These are phyloP conservation scores for Tetracladium maxilliforme DNA, from an alignment of 2,329 filamentous ascomycete genomes.

Conservation along the genomic window DNA sequence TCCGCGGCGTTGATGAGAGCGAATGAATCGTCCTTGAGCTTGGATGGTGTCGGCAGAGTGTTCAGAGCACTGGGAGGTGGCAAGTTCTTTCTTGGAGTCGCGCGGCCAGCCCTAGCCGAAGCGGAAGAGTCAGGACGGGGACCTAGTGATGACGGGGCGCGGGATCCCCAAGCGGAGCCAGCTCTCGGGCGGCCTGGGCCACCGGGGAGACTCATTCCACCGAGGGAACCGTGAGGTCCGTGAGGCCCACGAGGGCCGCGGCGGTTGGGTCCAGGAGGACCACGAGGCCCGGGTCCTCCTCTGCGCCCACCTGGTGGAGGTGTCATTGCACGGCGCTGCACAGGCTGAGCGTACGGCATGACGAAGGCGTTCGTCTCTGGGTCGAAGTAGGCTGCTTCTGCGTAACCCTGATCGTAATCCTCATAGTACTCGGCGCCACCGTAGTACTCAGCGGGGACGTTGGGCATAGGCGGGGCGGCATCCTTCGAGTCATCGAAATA, in stretches of 20 bases:
- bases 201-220: conserved; percentile 7
- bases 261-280: conserved; percentile 10
- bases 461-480: too few relatives aligned
- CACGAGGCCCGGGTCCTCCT: conserved; percentile 22
- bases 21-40: conserved; percentile 70
- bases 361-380: conserved; percentile 57
- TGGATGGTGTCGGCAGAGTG: conserved; percentile 71
- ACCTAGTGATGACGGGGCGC: conserved; percentile 17
- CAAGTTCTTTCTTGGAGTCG: conserved; percentile 34
- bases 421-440: conserved; percentile 56
- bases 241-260: conserved; percentile 12
- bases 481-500: conserved; percentile 81
- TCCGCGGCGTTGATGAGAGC: conserved; percentile 55
- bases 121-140: conserved; percentile 53
- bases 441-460: too few relatives aligned
- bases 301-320: conserved; percentile 76
- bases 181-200: conserved; percentile 9
- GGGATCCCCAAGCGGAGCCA: too few relatives aligned
- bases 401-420: conserved; percentile 60
- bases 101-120: conserved; percentile 23
- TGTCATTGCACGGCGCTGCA: conserved; percentile 87
- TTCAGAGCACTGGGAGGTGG: conserved; percentile 62
- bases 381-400: conserved; percentile 48
- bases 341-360: conserved; percentile 71
- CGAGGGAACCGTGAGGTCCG: conserved; percentile 22